Percentiles rank a stretch among this genome's conserved stretches.
phyloP scores from a whole-genome alignment of 1,284 basidiomycete genomes.

The Schizophyllum amplum region DNA sequence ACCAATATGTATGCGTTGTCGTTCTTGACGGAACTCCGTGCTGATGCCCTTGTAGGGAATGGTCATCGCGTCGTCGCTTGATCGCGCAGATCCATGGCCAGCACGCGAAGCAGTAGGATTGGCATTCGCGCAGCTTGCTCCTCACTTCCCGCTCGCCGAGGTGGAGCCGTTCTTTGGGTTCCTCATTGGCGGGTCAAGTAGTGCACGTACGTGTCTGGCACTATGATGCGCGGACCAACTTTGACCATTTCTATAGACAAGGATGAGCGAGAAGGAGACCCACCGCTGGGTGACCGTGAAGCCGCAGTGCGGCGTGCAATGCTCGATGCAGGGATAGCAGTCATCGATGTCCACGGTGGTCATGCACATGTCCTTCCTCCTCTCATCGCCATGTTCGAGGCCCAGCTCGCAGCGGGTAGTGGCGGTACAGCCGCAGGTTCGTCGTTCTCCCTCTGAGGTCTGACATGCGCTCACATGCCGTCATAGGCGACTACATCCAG shows the following conservation, averaged over 20 bases:
- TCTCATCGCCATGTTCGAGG: constrained; percentile 84
- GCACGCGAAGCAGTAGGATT: constrained; percentile 73
- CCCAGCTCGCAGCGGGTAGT: constrained; percentile 58
- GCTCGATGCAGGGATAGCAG: constrained; percentile 76
- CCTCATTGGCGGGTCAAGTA: constrained; percentile 45
- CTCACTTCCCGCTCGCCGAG: constrained; percentile 55
- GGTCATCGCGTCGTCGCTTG: constrained; percentile 85
- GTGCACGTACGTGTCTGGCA: not conserved
- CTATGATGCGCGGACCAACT: not conserved
- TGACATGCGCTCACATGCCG: too few species aligned
- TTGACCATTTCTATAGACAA: not conserved
- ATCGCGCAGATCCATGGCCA: constrained; percentile 90
- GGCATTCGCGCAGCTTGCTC: constrained; percentile 66
- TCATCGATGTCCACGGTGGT: constrained; percentile 79
- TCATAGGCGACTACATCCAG: constrained; percentile 77
- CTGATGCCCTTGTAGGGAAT: constrained; percentile 59
- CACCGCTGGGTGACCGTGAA: constrained; percentile 76
- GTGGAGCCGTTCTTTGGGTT: constrained; percentile 84
- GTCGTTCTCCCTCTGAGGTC: too few species aligned
- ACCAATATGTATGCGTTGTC: constrained; percentile 60
- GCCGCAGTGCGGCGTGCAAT: constrained; percentile 81
- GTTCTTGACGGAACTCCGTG: not conserved
- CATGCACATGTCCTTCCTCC: constrained; percentile 54
- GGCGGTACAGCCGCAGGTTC: constrained; percentile 44
- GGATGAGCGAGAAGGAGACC: not conserved